Evolutionary conservation across 2,329 filamentous ascomycete genomes (phyloP).

Genomic region (Aspergillus sp.): DNA sequence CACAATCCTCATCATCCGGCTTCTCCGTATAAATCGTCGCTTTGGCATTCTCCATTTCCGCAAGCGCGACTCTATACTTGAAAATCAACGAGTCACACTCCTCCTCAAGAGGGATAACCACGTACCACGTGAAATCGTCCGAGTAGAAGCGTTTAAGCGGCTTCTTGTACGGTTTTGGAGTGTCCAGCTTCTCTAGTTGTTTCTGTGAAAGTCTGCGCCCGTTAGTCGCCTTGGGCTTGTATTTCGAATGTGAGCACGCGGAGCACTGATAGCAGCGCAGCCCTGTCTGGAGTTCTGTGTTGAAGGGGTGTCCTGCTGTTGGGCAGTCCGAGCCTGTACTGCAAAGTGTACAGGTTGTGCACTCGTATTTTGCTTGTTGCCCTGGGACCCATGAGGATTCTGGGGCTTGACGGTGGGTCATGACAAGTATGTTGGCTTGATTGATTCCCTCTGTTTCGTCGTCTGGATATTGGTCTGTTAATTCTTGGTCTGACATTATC

Average conservation of each 20-base stretch:
- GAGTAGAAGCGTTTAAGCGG: neutral
- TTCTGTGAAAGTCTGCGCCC: too few relatives aligned
- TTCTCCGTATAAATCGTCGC: neutral
- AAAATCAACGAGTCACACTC: neutral
- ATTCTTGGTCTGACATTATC: too few relatives aligned
- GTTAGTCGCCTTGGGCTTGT: neutral
- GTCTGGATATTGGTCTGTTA: too few relatives aligned
- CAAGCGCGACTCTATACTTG: slow-evolving; percentile 3
- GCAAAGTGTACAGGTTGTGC: neutral
- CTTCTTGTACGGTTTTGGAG: neutral
- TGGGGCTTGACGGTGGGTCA: too few relatives aligned
- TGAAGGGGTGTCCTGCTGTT: neutral
- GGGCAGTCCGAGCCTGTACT: neutral
- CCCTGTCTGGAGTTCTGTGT: neutral
- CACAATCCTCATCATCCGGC: neutral
- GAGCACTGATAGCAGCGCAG: slow-evolving; percentile 9
- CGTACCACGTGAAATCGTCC: neutral
- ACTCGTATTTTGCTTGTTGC: neutral
- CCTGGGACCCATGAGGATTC: neutral
- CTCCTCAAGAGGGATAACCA: slow-evolving; percentile 9
- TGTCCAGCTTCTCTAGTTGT: neutral
- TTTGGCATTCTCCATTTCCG: neutral
- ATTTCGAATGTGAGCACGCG: neutral
- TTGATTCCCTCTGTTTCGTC: too few relatives aligned
- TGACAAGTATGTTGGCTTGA: too few relatives aligned